phyloP scores from a whole-genome alignment of 495 filamentous ascomycete species.

The Aeminium ludgeri region DNA sequence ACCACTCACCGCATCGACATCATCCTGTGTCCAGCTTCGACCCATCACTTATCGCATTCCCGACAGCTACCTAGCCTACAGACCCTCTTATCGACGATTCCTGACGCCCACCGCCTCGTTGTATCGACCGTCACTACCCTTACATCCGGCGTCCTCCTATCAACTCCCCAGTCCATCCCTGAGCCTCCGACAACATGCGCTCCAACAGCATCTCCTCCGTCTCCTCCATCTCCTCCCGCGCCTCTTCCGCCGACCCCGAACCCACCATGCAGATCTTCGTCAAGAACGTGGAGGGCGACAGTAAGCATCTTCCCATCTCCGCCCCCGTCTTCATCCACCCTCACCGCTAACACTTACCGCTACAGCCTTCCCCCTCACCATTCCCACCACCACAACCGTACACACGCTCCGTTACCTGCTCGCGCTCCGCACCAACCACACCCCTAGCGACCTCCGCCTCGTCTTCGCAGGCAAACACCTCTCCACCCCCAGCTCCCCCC shows the following conservation, averaged over 20 bases:
- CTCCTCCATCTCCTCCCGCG: slow-evolving; percentile 18
- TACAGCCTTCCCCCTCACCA: slow-evolving; percentile 30
- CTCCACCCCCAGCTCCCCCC: slow-evolving; percentile 17
- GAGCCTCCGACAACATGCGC: slow-evolving; percentile 17
- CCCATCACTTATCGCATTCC: no score
- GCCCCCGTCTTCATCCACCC: slow-evolving; percentile 3
- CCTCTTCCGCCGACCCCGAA: slow-evolving; percentile 17
- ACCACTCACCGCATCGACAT: no score
- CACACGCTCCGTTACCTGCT: slow-evolving; percentile 30
- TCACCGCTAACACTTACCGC: neutral
- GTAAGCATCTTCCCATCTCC: slow-evolving; percentile 19
- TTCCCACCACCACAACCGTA: slow-evolving; percentile 28
- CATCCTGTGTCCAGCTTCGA: no score
- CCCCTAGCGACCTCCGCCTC: slow-evolving; percentile 25
- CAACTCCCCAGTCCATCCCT: neutral
- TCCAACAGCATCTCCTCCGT: slow-evolving; percentile 24
- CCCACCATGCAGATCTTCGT: slow-evolving; percentile 37
- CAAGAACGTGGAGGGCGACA: slow-evolving; percentile 31
- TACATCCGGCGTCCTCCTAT: neutral
- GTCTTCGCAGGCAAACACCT: slow-evolving; percentile 34
- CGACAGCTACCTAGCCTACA: no score
- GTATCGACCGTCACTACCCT: neutral
- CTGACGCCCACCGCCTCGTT: no score
- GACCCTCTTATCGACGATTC: no score
- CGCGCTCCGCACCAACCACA: slow-evolving; percentile 29